Evolutionary conservation across 768 basidiomycete genomes (phyloP), one percentile per base, ranked within the genome.

Genomic region (Kwoniella newhampshirensis): DNA sequence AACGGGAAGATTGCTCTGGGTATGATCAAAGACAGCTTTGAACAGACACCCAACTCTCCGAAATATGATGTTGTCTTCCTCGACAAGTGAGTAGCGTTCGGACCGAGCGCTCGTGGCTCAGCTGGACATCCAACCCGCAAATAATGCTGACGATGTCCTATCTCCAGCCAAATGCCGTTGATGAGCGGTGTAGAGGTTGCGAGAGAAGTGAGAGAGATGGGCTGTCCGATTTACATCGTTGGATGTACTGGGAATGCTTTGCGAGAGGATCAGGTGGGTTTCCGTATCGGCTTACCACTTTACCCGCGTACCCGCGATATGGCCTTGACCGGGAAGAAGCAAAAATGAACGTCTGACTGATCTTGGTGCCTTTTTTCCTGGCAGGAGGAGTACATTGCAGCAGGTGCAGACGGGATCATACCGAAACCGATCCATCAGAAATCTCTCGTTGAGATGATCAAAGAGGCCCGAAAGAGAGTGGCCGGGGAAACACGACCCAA

Each of bases 91-190:
- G 72, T 67, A 23, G 13, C 4, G 26, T 5, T 7, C 17, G 9
- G 35, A 9, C n/a, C 8, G 35, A 5, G 6, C 35, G 28, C 17
- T 15, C 25, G n/a, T 17, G 12, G 15, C 18, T 51, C 13, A 17
- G 12, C n/a, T n/a, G n/a, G n/a, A n/a, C n/a, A n/a, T n/a, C n/a
- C n/a, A n/a, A n/a, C n/a, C n/a, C n/a, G n/a, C n/a, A n/a, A n/a
- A n/a, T n/a, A 17, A 40, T 28, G 7, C 28, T 55, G 32, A 32
- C 57, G 43, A 49, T 51, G 4, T 13, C 21, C 25, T n/a, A 9
- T 37, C n/a, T n/a, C n/a, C n/a, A 75, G 71, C 40, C 73, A 75
- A 68, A 76, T 76, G 75, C 75, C 75, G 11, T 41, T 75, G 17
- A 75, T 73, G 75, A 62, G 70, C 1, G 75, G 75, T 21, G 73